Evolutionary conservation across 2,329 filamentous ascomycete genomes (phyloP).

Genomic region (Cladorrhinum sp.): DNA sequence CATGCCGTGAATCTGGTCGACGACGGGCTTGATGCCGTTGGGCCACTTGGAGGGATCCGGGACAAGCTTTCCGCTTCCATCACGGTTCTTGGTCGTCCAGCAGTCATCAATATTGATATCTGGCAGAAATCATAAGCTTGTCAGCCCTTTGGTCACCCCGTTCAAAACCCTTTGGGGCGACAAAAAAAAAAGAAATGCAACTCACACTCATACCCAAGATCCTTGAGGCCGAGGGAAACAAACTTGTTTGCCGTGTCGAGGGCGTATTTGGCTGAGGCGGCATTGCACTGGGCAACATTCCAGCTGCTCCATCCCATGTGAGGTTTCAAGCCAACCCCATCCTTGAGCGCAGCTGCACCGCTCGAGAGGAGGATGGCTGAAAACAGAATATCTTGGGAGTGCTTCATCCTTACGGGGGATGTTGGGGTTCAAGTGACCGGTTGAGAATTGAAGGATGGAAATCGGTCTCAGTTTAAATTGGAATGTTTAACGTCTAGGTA

Average conservation of each 20-base stretch:
- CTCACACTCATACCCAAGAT: conserved; percentile 22
- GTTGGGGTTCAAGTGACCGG: no score
- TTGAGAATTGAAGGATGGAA: no score
- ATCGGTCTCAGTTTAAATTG: no score
- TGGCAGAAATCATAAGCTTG: no score
- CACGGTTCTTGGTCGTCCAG: conserved; percentile 18
- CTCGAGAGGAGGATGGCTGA: no score
- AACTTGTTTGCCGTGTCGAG: conserved; percentile 20
- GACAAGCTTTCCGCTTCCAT: conserved; percentile 18
- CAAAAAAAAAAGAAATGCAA: neutral
- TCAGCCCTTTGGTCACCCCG: no score
- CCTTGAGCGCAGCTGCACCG: conserved; percentile 1
- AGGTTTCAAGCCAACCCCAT: conserved; percentile 16
- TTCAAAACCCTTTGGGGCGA: no score
- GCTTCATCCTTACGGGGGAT: no score
- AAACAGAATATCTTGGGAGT: no score
- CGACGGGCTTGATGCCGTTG: conserved; percentile 22
- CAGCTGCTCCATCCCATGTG: conserved; percentile 23
- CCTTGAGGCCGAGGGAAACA: conserved; percentile 21
- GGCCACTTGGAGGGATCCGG: conserved; percentile 24
- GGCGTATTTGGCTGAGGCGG: conserved; percentile 19
- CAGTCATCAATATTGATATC: conserved; percentile 27
- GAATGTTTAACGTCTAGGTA: no score
- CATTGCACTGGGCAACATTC: conserved; percentile 21
- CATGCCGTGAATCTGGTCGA: conserved; percentile 23